A percentile compares a stretch with the other conserved stretches of the same genome.
Conservation (phyloP, 495 filamentous ascomycete genomes). For the Tricharina praecox region DNA sequence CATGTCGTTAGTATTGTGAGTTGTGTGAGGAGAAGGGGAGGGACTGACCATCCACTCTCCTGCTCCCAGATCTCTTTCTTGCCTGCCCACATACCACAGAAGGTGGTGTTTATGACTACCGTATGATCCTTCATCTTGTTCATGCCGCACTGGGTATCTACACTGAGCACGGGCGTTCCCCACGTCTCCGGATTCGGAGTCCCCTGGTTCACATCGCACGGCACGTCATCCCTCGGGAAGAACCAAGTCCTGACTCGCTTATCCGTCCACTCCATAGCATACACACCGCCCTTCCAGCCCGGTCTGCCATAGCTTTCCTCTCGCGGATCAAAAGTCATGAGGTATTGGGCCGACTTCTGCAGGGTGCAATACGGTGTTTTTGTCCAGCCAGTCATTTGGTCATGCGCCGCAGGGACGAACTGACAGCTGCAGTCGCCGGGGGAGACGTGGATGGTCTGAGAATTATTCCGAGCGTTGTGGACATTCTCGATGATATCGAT, state of each 20-base stretch:
- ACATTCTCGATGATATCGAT: conserved; percentile 88
- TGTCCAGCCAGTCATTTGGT: too few relatives aligned
- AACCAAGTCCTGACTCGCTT: conserved; percentile 56
- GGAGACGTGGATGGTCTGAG: conserved; percentile 58
- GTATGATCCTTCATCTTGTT: conserved; percentile 49
- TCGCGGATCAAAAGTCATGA: background rate
- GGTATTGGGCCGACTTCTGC: conserved; percentile 30
- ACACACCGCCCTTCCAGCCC: conserved; percentile 46
- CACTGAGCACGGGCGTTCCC: conserved; percentile 49
- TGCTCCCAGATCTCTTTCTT: conserved; percentile 33
- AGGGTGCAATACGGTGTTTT: too few relatives aligned
- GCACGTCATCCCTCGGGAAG: conserved; percentile 47
- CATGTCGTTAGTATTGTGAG: too few relatives aligned
- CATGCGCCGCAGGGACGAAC: too few relatives aligned
- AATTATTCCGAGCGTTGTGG: conserved; percentile 45
- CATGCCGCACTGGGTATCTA: conserved; percentile 49
- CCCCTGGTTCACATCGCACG: conserved; percentile 38
- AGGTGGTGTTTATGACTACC: conserved; percentile 65
- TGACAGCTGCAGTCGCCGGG: conserved; percentile 35
- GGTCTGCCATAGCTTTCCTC: background rate
- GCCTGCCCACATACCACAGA: conserved; percentile 84
- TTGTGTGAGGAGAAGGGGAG: too few relatives aligned
- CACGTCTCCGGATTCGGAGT: conserved; percentile 46
- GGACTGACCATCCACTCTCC: conserved; percentile 26
- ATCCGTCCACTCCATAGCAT: conserved; percentile 58